Evolutionary conservation across 768 basidiomycete species (phyloP), one percentile per base, ranked within the genome.

Genomic region (Auricularia sp.): DNA sequence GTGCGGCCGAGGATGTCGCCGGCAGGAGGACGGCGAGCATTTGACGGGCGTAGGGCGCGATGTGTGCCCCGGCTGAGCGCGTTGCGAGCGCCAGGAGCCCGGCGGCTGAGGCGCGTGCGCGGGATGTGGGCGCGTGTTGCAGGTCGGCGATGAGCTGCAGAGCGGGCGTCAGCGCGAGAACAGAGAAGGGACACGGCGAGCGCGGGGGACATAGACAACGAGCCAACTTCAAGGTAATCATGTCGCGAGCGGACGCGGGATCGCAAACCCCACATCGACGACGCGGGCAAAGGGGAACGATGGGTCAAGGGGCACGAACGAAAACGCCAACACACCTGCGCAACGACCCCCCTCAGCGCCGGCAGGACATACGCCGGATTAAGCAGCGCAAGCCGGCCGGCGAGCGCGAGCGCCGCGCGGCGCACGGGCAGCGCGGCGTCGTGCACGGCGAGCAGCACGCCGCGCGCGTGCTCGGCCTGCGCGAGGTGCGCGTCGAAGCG

Each of bases 321-420:
- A 51, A 16, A 21, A 29, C 10, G 6, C 47, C 14, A 51, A 33
- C 56, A 34, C 14, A 59, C 56, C 29, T 59, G 56, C 86, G 79
- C 79, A 61, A 93, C 87, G 2, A 90, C 94, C 3, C 93, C 93
- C 61, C 97, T 84, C 23, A 99, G 78, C 3, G 93, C 93, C 11
- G 97, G 96, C 89, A 99, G 97, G n/a, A 99, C 94, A 78, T 98
- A 98, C 12, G 97, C 97, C 0, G 97, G 97, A 71, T 99, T 99
- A 69, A 87, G 85, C 21, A 23, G 7, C 2, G 95, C 92, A 29
- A 99, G 83, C 36, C 97, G 87, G 1, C 97, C 97, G 65, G 98
- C 98, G 67, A 98, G 81, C 29, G 77, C 77, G 61, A 98, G 91
- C 2, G 95, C 95, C n/a, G 88, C 86, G 34, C 92, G 85, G 29